Evolutionary conservation across 1,284 basidiomycete species (phyloP).

Genomic region (Sparassis latifolia): DNA sequence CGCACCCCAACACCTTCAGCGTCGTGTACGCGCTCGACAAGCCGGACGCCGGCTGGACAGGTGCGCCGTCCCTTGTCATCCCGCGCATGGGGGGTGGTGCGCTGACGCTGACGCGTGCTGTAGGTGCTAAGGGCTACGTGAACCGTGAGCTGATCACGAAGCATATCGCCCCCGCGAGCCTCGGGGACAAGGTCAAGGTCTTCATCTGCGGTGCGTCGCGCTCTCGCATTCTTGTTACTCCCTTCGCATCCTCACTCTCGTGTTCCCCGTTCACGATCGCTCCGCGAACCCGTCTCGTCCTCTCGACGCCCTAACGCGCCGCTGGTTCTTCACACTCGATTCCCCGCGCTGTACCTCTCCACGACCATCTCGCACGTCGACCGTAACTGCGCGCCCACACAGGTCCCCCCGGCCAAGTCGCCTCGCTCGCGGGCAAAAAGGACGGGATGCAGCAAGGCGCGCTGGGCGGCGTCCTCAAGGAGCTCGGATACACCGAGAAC

Average conservation of each 20-base stretch:
- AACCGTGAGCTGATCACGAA: slow-evolving; percentile 66
- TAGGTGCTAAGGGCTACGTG: slow-evolving; percentile 66
- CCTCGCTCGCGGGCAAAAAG: slow-evolving; percentile 74
- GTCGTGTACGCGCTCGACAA: slow-evolving; percentile 88
- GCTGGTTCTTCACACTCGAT: too few relatives aligned
- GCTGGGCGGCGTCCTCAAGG: slow-evolving; percentile 77
- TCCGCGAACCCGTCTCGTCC: background rate
- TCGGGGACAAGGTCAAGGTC: slow-evolving; percentile 80
- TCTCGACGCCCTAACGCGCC: too few relatives aligned
- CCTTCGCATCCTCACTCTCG: background rate
- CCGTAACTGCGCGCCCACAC: background rate
- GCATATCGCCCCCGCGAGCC: slow-evolving; percentile 61
- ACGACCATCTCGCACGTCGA: too few relatives aligned
- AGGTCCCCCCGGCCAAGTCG: slow-evolving; percentile 86
- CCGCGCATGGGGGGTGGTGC: background rate
- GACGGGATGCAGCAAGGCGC: slow-evolving; percentile 79
- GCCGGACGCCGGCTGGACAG: slow-evolving; percentile 65
- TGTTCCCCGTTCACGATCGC: background rate
- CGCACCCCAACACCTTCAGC: slow-evolving; percentile 69
- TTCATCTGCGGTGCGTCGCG: slow-evolving; percentile 73
- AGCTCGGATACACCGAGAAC: slow-evolving; percentile 80
- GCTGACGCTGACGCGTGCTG: slow-evolving; percentile 7
- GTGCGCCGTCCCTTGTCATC: slow-evolving; percentile 30
- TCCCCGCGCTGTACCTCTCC: too few relatives aligned
- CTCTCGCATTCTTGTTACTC: background rate